Evolutionary conservation across 345 rosid genomes (phyloP), one percentile per base, ranked within the genome.

Genomic region (Populus simonii): DNA sequence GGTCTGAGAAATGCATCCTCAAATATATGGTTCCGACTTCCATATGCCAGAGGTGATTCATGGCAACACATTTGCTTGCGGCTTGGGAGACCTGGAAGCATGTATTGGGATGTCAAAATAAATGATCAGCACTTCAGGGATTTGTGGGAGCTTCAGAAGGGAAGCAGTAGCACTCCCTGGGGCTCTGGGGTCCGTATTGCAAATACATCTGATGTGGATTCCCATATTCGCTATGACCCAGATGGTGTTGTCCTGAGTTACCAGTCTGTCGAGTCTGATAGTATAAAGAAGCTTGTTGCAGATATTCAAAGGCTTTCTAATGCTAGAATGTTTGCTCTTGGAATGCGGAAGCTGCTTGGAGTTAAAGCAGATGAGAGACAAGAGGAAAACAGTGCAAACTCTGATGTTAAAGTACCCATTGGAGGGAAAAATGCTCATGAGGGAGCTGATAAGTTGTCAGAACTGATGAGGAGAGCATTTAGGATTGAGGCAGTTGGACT

Each of bases 41-140:
- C 98, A 72, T 90, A 90, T 85, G 90, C 92, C 51, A 82, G 86
- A 51, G 92, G 87, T 22, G 89, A 90, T 89, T 90, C 97, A 6
- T 96, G 99, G 98, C 92, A 89, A 74, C 92, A n/a, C n/a, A 92
- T 96, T 79, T 92, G 99, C 90, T 86, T 96, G 87, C 91, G 94
- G 83, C 98, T 94, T 79, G 99, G 99, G 68, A 91, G 93, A 81
- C 97, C 98, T 73, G 99, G 98, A 90, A 92, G 90, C 87, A 96
- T 92, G 97, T 80, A 88, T 81, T 96, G 99, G 99, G 98, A 96
- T 87, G 98, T 95, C 78, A 95, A 94, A 84, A 90, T 96, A 82
- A 94, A 86, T 85, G 98, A 96, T 79, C 97, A 90, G 75, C 97
- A 96, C 84, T 96, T 96, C 80, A 91, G 94, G 84, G 99, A 96